Evolutionary conservation across 495 filamentous ascomycete genomes (phyloP), one percentile per base, ranked within the genome.

Genomic region (Xylaria acuta): DNA sequence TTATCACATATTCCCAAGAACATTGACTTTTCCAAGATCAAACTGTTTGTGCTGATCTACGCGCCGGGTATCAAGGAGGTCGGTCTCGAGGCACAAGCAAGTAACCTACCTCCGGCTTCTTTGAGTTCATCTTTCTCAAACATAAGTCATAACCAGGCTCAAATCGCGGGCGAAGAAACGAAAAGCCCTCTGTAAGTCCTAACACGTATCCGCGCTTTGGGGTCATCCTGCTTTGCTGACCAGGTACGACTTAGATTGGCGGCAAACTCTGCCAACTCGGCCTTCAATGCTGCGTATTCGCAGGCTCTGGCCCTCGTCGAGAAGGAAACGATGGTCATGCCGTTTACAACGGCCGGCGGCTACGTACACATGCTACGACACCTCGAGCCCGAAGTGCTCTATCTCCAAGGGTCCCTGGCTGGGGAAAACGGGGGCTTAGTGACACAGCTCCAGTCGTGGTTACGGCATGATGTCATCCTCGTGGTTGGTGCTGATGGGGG

Each of bases 11-110:
- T 98, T 65, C 93, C 93, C 14, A 86, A 88, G 73, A 89, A 92
- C 63, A 88, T 89, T 64, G 89, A 96, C 74, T 83, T 87, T 70
- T 88, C 88, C 59, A 89, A 85, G 34, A 87, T 89, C 58, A 90
- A 92, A 74, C 85, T 97, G 41, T 96, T 97, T 72, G 85, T 97
- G 64, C 86, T 98, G 69, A 97, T 98, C 78, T 97, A 97, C 78
- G 89, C 93, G 16, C 94, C 94, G 0, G 87, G 86, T 38, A 84
- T 97, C 69, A 94, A 92, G 81, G 91, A 92, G 72, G 84, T 85
- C 47, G 79, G 83, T 22, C 79, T 85, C 49, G 87, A 84, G 59
- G 83, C 87, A 22, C 71, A 76, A 53, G 80, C 82, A 72, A 82
- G 82, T 60, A 85, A 85, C 40, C 80, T 84, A 62, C 83, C 85